Conservation (phyloP, 2,329 filamentous ascomycete genomes). For the Aspergillus ochraceoroseus region DNA sequence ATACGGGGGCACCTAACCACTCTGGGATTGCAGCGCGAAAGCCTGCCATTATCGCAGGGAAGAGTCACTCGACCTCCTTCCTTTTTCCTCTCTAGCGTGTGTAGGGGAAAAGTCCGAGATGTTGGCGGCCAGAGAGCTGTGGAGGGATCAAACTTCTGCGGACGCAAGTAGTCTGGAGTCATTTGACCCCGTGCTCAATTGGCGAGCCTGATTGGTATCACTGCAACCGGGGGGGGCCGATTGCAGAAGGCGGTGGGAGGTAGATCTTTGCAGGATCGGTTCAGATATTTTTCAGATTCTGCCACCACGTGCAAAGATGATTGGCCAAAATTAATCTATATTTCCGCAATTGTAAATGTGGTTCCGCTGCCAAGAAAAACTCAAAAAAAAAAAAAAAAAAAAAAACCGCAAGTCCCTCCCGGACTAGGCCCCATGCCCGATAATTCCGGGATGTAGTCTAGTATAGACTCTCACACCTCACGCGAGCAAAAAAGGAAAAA, state of each 20-base stretch:
- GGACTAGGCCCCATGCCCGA: not conserved
- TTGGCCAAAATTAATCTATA: conserved; percentile 28
- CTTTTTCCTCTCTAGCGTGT: too few relatives aligned
- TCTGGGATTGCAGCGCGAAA: not conserved
- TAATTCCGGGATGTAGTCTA: conserved; percentile 9
- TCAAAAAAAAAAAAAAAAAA: conserved; percentile 1
- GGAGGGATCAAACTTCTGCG: not conserved
- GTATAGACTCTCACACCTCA: conserved; percentile 2
- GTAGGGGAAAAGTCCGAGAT: not conserved
- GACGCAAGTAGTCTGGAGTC: not conserved
- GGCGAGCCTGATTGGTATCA: conserved; percentile 11
- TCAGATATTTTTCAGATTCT: too few relatives aligned
- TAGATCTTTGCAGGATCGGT: conserved; percentile 11
- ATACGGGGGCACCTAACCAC: too few relatives aligned
- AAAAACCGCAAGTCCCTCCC: not conserved
- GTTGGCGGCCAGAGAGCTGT: not conserved
- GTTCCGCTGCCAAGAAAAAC: conserved; percentile 14
- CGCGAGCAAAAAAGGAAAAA: not conserved
- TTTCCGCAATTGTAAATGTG: conserved; percentile 10
- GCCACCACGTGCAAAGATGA: conserved; percentile 31
- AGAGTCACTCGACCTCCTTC: too few relatives aligned
- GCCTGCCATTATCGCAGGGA: too few relatives aligned
- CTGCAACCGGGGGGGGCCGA: not conserved
- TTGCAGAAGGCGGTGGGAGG: conserved; percentile 20
- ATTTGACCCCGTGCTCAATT: conserved; percentile 4